Evolutionary conservation across 345 rosid species (phyloP).

Genomic region (Sonneratia alba): DNA sequence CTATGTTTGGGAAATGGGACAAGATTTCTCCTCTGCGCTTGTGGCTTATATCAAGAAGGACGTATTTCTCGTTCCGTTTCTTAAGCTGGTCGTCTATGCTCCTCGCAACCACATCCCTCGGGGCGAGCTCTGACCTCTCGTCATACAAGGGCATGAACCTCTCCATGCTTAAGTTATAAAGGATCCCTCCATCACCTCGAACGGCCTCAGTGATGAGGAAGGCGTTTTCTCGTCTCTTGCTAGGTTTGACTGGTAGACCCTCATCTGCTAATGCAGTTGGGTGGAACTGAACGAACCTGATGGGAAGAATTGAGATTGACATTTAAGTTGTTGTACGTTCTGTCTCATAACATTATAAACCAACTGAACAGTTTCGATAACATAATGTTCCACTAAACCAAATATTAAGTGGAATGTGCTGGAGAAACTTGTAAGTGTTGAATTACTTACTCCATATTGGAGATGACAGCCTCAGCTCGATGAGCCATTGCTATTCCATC

Average conservation of each 20-base stretch:
- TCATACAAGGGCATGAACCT: slow-evolving; percentile 85
- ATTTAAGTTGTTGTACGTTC: too few relatives aligned
- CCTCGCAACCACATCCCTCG: slow-evolving; percentile 95
- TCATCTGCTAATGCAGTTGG: slow-evolving; percentile 96
- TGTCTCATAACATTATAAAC: not conserved
- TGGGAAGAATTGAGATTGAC: not conserved
- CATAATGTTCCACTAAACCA: not conserved
- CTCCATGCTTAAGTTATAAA: slow-evolving; percentile 70
- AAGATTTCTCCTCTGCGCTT: slow-evolving; percentile 67
- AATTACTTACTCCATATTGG: slow-evolving; percentile 91
- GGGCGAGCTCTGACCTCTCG: slow-evolving; percentile 91
- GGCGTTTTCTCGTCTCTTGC: slow-evolving; percentile 58
- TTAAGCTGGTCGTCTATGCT: slow-evolving; percentile 92
- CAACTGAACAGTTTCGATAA: not conserved
- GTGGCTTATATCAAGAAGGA: slow-evolving; percentile 86
- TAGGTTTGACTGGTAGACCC: slow-evolving; percentile 76
- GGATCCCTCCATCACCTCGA: slow-evolving; percentile 93
- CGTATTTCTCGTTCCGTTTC: slow-evolving; percentile 60
- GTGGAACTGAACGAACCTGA: slow-evolving; percentile 96
- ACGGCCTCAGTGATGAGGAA: slow-evolving; percentile 90
- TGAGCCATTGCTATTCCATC: slow-evolving; percentile 98
- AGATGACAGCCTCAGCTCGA: slow-evolving; percentile 90
- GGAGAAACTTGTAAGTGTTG: not conserved
- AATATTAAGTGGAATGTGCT: not conserved
- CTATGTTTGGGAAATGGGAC: slow-evolving; percentile 93